Evolutionary conservation across 805 yeast species (phyloP), one percentile per base, ranked within the genome.

Genomic region (Isabelozyma rhagii): DNA sequence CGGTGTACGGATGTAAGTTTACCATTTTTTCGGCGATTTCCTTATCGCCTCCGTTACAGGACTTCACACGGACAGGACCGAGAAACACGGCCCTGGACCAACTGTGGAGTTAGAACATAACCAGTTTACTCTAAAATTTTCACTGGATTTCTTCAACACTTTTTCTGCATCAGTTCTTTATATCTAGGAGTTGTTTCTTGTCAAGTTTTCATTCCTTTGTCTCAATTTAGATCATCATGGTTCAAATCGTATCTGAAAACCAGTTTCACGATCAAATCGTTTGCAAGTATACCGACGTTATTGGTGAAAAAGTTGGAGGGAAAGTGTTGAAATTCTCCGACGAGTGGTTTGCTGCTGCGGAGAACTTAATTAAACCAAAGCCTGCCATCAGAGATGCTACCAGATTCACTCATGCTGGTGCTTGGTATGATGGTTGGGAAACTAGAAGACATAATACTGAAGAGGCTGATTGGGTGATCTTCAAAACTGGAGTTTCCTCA

Each of bases 361-460:
- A 78, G 31, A 93, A 93, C 69, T 77, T 93, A 60, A 84, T 91
- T 65, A 84, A 88, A 62, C 92, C 97, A 39, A 78, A 77, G 43
- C 79, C 85, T 3, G 96, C 97, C 2, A 80, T 89, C 50, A 76
- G 96, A 61, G 96, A 90, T 59, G 85, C 87, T 9, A 86, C 91
- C 28, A 78, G 80, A 59, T 92, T 90, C 67, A 82, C 85, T 2
- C 87, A 80, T 51, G 81, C 92, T 3, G 98, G 98, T 46, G 97
- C 97, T 4, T 93, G 97, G 97, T 93, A 89, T 64, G 99, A 93
- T 58, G 99, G 99, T 18, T 93, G 98, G 98, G 98, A 93, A 69
- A 93, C 98, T 10, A 79, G 97, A 65, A 80, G 99, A 69, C 99
- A 93, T 75, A 93, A 93, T 67, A 71, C 82, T 1, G 88, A 76